phyloP scores from a whole-genome alignment of 2,329 filamentous ascomycete genomes.

The Albifimbria verrucaria region DNA sequence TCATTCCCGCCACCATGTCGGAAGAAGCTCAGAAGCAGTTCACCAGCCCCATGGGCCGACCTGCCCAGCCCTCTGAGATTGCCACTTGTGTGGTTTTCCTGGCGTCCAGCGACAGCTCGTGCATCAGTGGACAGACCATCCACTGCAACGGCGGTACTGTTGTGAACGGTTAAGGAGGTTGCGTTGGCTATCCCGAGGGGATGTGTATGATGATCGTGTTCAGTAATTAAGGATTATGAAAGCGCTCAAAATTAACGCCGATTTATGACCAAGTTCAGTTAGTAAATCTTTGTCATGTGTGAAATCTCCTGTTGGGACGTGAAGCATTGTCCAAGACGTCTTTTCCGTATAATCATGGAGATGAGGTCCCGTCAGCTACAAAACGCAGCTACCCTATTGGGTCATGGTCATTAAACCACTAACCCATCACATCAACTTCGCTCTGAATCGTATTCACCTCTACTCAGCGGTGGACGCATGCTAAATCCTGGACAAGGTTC shows the following conservation, averaged over 20 bases:
- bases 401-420: too few species aligned
- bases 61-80: conserved; percentile 77
- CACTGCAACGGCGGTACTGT: conserved; percentile 50
- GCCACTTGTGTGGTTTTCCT: conserved; percentile 80
- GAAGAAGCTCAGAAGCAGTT: conserved; percentile 70
- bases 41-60: conserved; percentile 70
- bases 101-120: conserved; percentile 69
- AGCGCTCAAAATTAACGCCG: too few species aligned
- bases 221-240: neutral
- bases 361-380: too few species aligned
- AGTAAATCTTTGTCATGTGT: too few species aligned
- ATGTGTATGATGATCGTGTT: neutral
- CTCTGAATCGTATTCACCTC: too few species aligned
- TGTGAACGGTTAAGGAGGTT: conserved; percentile 40
- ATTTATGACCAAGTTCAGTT: too few species aligned
- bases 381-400: too few species aligned
- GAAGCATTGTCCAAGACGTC: too few species aligned
- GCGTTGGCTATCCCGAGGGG: neutral
- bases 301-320: too few species aligned
- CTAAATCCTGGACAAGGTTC: neutral
- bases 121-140: conserved; percentile 67
- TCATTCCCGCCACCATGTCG: conserved; percentile 72
- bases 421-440: too few species aligned
- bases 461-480: too few species aligned
- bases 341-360: too few species aligned